Conservation (phyloP, 257 asterid species). For the Ilex aquifolium region DNA sequence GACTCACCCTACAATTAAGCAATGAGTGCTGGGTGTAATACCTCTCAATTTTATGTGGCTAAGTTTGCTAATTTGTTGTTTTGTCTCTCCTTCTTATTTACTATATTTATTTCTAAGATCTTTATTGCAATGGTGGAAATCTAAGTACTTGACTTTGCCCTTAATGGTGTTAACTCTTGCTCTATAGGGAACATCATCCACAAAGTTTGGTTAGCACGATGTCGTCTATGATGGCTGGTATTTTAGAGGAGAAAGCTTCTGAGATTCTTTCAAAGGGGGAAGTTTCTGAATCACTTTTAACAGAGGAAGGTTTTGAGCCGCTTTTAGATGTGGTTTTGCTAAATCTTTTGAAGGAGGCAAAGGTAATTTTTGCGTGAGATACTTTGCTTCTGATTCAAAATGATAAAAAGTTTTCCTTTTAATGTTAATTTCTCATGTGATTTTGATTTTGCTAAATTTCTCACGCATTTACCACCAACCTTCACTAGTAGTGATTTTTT, state of each 20-base stretch:
- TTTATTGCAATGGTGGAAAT: no score
- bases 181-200: conserved; percentile 68
- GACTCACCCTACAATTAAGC: no score
- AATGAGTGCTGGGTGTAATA: no score
- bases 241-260: conserved; percentile 54
- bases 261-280: conserved; percentile 16
- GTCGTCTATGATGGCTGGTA: conserved; percentile 51
- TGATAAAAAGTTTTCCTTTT: conserved; percentile 6
- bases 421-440: background rate
- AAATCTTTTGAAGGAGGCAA: conserved; percentile 57
- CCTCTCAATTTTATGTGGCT: no score
- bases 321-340: conserved; percentile 68
- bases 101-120: no score
- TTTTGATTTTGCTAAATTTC: no score
- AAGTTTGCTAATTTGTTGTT: no score
- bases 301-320: conserved; percentile 39
- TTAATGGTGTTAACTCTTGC: background rate
- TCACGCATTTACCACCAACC: no score
- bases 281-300: conserved; percentile 31
- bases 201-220: conserved; percentile 52
- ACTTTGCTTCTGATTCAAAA: conserved; percentile 4
- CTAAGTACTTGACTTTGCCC: no score
- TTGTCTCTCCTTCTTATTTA: no score
- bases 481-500: no score
- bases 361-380: conserved; percentile 33